Evolutionary conservation across 345 rosid species (phyloP), one percentile per base, ranked within the genome.

Genomic region (Diplotaxis tenuifolia): DNA sequence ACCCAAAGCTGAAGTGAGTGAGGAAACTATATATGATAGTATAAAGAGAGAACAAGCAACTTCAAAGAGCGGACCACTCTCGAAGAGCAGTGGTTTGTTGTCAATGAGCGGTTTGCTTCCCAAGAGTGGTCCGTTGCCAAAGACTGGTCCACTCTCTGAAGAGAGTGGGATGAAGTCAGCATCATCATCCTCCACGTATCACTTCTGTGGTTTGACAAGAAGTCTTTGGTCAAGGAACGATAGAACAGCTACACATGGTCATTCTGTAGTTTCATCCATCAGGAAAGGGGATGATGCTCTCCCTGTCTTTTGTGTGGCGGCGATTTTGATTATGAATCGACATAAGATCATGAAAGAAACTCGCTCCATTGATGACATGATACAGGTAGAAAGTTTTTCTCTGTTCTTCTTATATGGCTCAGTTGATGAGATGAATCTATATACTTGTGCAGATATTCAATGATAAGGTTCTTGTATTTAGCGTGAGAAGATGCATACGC

Each of bases 251-350:
- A 61, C 82, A 71, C 92, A 84, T 79, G 82, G 74, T 31, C 82
- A 82, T 76, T 71, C 68, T 65, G 57, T 79, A 55, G 78, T 84
- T 62, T 86, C 88, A 22, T 86, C 91, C 31, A 72, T 88, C 34
- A 82, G 77, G 56, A 93, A 79, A 68, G 92, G 88, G 60, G 85
- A 86, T 67, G 91, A 82, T 42, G 87, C 82, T 29, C 80, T 93
- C 67, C 90, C 98, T 63, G 96, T 93, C 63, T 93, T 87, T 82
- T 90, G 98, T 73, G 98, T 90, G 25, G 96, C 96, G 22, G 90
- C 96, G 9, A 89, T 93, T 80, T 88, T 93, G 62, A 85, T 89
- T 64, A 83, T 89, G 83, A 90, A 93, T 81, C 96, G 93, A 42
- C 96, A 88, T 16, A 90, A 93, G 80, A 86, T 93, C 74, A 80